Conservation (phyloP, 2,329 filamentous ascomycete genomes). For the Epichloe brachyelytri region DNA sequence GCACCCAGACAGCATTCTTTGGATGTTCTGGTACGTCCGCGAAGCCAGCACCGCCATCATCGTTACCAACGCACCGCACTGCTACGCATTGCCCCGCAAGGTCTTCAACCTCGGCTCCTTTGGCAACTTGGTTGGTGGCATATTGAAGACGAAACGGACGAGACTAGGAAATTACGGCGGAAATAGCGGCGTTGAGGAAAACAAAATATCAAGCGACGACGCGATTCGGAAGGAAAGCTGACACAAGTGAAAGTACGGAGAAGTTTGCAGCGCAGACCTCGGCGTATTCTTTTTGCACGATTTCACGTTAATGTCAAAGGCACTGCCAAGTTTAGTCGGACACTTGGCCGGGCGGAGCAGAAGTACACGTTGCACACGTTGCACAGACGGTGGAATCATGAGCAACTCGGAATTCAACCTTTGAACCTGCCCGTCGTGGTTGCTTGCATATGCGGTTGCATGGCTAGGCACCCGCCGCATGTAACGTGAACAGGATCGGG, state of each 20-base stretch:
- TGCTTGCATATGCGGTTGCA: neutral
- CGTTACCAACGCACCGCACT: conserved; percentile 36
- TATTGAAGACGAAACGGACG: neutral
- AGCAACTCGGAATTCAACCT: neutral
- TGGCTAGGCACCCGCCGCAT: neutral
- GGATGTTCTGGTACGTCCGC: conserved; percentile 39
- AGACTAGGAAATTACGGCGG: neutral
- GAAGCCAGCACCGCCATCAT: conserved; percentile 39
- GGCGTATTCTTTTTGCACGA: too few species aligned
- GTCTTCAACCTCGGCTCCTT: conserved; percentile 3
- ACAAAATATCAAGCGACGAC: neutral
- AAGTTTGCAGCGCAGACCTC: neutral
- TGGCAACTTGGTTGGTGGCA: neutral
- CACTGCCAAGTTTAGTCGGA: too few species aligned
- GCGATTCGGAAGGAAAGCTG: neutral
- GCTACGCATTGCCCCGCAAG: conserved; percentile 9
- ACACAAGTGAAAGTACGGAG: conserved; percentile 1
- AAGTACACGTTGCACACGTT: too few species aligned
- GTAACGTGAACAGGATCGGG: neutral
- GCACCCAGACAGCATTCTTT: conserved; percentile 13
- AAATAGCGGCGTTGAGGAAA: neutral
- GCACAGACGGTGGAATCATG: too few species aligned
- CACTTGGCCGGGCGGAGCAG: too few species aligned
- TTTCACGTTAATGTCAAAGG: too few species aligned
- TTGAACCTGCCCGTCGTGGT: neutral